A percentile compares a stretch with the other conserved stretches of the same genome.
These are phyloP conservation scores for Dalbergia oliveri DNA, from an alignment of 306 rosid genomes.

Conservation along the genomic window DNA sequence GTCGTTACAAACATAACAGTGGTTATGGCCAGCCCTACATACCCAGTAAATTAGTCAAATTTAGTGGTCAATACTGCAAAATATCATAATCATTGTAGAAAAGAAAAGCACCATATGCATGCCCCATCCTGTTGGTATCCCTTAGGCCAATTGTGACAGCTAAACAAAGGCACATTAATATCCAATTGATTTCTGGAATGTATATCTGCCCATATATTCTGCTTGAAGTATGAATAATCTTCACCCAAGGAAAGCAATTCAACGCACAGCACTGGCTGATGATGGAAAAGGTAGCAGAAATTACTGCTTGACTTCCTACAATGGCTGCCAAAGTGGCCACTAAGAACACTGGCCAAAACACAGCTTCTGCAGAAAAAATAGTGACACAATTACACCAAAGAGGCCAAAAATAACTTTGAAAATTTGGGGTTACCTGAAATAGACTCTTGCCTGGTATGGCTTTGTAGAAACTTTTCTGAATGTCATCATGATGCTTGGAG, in stretches of 20 bases:
- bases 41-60: conserved; percentile 44
- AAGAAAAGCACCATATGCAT: conserved; percentile 70
- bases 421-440: conserved; percentile 6
- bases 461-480: conserved; percentile 77
- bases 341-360: conserved; percentile 82
- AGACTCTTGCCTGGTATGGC: conserved; percentile 74
- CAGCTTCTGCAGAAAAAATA: conserved; percentile 58
- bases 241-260: conserved; percentile 74
- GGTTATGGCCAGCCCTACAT: conserved; percentile 70
- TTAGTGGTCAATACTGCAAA: neutral
- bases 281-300: conserved; percentile 77
- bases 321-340: conserved; percentile 73
- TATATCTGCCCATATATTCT: conserved; percentile 76
- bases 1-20: conserved; percentile 80
- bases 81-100: neutral
- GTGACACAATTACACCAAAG: neutral
- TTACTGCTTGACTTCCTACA: conserved; percentile 80
- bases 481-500: conserved; percentile 73
- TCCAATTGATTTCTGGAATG: conserved; percentile 86
- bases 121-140: conserved; percentile 73
- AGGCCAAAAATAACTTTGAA: neutral
- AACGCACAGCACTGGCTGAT: conserved; percentile 77
- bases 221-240: conserved; percentile 70
- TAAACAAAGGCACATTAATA: conserved; percentile 76
- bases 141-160: conserved; percentile 71